phyloP scores from a whole-genome alignment of 202 grass and related monocot species.

The Dendrocalamus latiflorus region DNA sequence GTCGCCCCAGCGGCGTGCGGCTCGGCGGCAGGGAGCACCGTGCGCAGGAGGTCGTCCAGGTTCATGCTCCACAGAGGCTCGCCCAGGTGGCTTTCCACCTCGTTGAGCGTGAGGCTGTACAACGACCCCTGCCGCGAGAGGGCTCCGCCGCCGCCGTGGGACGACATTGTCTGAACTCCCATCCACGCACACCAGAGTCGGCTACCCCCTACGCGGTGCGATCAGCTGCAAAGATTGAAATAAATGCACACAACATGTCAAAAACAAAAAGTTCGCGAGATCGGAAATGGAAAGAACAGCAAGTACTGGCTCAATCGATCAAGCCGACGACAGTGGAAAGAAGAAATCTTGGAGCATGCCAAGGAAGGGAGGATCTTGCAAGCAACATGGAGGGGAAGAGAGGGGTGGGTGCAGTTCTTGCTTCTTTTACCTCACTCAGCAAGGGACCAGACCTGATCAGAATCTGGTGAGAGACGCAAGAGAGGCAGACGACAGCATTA shows the following conservation, averaged over 20 bases:
- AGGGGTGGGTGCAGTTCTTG: background rate
- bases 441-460: slow-evolving; percentile 34
- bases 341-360: slow-evolving; percentile 26
- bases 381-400: background rate
- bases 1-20: no score
- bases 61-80: slow-evolving; percentile 87
- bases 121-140: no score
- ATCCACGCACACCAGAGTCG: no score
- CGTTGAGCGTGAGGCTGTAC: slow-evolving; percentile 67
- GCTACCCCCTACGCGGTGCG: no score
- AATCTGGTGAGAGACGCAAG: background rate
- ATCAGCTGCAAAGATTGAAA: slow-evolving; percentile 19
- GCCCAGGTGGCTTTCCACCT: slow-evolving; percentile 75
- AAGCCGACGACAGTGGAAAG: background rate
- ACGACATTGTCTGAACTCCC: no score
- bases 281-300: background rate
- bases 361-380: slow-evolving; percentile 38
- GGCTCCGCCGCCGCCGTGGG: no score
- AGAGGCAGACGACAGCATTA: background rate
- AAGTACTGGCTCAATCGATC: background rate
- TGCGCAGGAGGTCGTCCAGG: slow-evolving; percentile 76
- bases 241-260: background rate
- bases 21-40: no score
- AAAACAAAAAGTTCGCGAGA: background rate
- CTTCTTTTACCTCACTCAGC: background rate